Percentiles rank a stretch among this genome's conserved stretches.
These are phyloP conservation scores for Fusarium oxysporum DNA, from an alignment of 2,329 filamentous ascomycete species.

Conservation along the genomic window DNA sequence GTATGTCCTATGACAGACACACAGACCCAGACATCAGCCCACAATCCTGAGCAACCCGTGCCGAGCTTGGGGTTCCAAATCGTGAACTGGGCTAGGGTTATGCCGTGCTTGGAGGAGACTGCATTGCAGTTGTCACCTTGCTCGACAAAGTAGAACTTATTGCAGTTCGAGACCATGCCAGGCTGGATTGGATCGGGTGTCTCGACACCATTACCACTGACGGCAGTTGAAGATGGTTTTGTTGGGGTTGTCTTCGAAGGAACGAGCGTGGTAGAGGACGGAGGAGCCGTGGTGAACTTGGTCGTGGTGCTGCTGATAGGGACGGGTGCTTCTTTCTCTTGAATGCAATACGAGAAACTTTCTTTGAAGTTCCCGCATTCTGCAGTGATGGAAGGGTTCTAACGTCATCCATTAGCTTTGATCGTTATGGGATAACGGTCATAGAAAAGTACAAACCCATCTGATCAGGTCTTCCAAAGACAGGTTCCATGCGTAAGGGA, in stretches of 20 bases:
- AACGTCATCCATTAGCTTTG: not conserved
- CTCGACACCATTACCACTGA: not conserved
- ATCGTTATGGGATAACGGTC: fast-evolving
- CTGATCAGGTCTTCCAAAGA: not conserved
- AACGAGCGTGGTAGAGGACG: not conserved
- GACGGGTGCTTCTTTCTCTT: not conserved
- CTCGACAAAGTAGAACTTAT: conserved; percentile 41
- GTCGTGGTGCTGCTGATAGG: not conserved
- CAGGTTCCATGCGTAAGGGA: not conserved
- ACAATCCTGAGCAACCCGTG: not conserved
- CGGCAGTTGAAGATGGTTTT: not conserved
- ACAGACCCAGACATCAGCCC: not conserved
- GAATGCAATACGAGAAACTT: not conserved
- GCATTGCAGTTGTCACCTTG: conserved; percentile 39
- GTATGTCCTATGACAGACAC: not conserved
- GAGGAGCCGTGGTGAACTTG: not conserved
- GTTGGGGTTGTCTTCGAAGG: not conserved
- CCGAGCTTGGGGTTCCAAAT: not conserved
- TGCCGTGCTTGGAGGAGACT: conserved; percentile 9
- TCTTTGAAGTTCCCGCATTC: not conserved
- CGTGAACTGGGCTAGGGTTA: not conserved
- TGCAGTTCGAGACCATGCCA: conserved; percentile 36
- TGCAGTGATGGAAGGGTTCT: not conserved
- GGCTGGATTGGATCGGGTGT: not conserved
- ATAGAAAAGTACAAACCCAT: not conserved